Conservation (phyloP, 2,329 filamentous ascomycete genomes). For the Chaetomium olivaceum region DNA sequence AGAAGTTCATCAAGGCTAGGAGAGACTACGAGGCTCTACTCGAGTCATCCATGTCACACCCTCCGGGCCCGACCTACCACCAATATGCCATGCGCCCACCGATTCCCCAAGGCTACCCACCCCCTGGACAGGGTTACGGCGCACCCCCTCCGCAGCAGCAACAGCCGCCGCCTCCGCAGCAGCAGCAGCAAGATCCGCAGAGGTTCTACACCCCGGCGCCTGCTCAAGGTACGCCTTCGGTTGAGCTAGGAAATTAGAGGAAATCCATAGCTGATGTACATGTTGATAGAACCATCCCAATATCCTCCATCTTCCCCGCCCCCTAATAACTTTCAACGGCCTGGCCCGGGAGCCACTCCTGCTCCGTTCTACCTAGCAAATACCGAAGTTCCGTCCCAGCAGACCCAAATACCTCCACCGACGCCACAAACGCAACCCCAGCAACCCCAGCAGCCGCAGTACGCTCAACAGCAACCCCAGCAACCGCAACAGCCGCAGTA, state of each 20-base stretch:
- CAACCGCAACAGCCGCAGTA: conserved; percentile 48
- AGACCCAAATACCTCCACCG: conserved; percentile 29
- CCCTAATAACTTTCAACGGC: conserved; percentile 58
- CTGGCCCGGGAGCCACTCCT: conserved; percentile 46
- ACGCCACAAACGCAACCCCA: conserved; percentile 35
- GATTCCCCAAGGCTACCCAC: conserved; percentile 49
- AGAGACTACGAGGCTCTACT: conserved; percentile 95
- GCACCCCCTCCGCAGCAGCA: conserved; percentile 41
- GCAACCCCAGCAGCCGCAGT: conserved; percentile 46
- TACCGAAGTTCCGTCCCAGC: conserved; percentile 49
- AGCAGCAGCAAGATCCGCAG: conserved; percentile 56
- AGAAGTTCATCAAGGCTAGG: conserved; percentile 98
- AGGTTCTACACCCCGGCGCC: conserved; percentile 68
- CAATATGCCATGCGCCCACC: conserved; percentile 61
- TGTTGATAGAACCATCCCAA: conserved; percentile 35
- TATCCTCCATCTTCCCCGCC: conserved; percentile 52
- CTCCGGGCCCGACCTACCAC: conserved; percentile 76
- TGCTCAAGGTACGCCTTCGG: conserved; percentile 43
- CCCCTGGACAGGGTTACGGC: conserved; percentile 39
- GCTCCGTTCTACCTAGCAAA: conserved; percentile 69
- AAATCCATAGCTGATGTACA: conserved; percentile 37
- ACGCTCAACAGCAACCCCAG: conserved; percentile 42
- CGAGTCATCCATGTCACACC: conserved; percentile 94
- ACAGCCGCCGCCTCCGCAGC: conserved; percentile 57
- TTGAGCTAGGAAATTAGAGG: conserved; percentile 26